Evolutionary conservation across 371 early-diverging fungal genomes (phyloP).

Genomic region (Capillidium rhysosporum): DNA sequence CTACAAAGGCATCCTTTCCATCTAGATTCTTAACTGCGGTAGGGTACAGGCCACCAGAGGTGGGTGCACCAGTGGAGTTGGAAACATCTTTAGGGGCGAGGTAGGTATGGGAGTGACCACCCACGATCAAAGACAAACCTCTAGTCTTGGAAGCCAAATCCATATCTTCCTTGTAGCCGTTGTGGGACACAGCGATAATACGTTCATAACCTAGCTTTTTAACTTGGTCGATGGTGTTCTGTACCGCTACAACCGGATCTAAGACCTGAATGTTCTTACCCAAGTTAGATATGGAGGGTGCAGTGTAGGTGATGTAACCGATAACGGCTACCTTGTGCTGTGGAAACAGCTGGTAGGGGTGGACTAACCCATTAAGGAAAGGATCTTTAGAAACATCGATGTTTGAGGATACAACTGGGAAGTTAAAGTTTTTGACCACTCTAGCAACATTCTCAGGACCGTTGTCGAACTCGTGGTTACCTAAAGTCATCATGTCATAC

Average conservation of each 20-base stretch:
- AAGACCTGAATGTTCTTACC: conserved; percentile 18
- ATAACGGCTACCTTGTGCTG: conserved; percentile 35
- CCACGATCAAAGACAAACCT: conserved; percentile 38
- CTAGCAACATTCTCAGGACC: conserved; percentile 27
- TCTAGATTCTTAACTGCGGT: conserved; percentile 29
- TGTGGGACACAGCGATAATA: conserved; percentile 41
- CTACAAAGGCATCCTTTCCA: conserved; percentile 31
- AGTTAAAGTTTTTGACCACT: conserved; percentile 25
- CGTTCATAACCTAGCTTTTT: conserved; percentile 32
- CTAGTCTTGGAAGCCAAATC: conserved; percentile 26
- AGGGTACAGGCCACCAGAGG: conserved; percentile 30
- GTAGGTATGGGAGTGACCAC: conserved; percentile 50
- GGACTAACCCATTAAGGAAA: conserved; percentile 20
- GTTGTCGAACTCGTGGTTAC: conserved; percentile 53
- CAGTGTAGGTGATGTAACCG: conserved; percentile 38
- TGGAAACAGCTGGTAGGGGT: conserved; percentile 40
- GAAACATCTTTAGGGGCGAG: conserved; percentile 16
- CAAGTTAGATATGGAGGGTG: conserved; percentile 29
- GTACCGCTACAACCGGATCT: conserved; percentile 29
- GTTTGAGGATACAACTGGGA: conserved; percentile 46
- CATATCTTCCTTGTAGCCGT: conserved; percentile 39
- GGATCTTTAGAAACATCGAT: conserved; percentile 21
- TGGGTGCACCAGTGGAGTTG: not conserved
- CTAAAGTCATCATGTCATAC: conserved; percentile 35
- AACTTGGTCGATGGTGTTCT: conserved; percentile 30